A percentile compares a stretch with the other conserved stretches of the same genome.
Conservation (phyloP, 352 stramenopile genomes). For the Phytophthora pistaciae region DNA sequence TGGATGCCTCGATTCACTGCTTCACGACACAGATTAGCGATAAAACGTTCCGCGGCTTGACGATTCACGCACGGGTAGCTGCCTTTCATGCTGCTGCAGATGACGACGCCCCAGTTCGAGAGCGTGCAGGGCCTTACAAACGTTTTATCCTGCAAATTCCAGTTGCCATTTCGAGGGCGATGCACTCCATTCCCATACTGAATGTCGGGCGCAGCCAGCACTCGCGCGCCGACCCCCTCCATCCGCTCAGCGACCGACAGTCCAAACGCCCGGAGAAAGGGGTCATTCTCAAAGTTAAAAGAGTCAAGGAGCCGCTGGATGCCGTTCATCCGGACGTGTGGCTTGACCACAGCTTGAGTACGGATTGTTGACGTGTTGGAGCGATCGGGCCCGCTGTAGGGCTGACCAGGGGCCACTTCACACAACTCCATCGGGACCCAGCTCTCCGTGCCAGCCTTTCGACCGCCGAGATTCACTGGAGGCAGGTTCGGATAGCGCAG, state of each 20-base stretch:
- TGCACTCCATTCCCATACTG: background rate
- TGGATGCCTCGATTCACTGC: slow-evolving; percentile 8
- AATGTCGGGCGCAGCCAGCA: background rate
- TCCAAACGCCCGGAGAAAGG: background rate
- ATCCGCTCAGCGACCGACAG: background rate
- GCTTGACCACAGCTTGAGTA: background rate
- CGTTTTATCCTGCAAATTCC: background rate
- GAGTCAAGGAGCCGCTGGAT: background rate
- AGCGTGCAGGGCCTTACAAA: background rate
- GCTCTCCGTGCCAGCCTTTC: background rate
- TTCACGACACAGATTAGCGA: background rate
- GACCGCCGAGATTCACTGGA: background rate
- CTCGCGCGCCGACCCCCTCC: background rate
- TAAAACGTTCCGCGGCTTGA: background rate
- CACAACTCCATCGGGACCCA: background rate
- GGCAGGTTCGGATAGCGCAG: background rate
- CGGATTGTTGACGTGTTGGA: background rate
- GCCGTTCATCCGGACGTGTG: background rate
- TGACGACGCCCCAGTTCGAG: background rate
- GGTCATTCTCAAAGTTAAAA: background rate
- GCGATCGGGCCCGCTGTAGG: background rate
- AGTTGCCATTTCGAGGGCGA: background rate
- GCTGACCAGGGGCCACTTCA: background rate
- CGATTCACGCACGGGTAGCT: background rate
- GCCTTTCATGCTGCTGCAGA: background rate